Evolutionary conservation across 108 stramenopile genomes (phyloP).

Genomic region (Asterionellopsis glacialis): DNA sequence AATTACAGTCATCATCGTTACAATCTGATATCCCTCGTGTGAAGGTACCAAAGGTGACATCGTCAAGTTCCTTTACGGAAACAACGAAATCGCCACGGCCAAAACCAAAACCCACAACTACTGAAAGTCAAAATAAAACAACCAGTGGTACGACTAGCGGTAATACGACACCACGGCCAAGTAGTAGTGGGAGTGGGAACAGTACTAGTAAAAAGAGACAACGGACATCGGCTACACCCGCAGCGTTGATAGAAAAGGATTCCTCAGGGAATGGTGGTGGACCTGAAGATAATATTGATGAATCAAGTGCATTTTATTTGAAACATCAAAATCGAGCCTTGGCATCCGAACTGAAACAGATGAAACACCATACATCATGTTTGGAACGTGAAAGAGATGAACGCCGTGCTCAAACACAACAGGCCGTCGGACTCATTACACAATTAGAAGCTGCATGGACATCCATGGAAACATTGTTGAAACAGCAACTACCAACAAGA

Average conservation of each 20-base stretch:
- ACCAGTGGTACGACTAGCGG: background rate
- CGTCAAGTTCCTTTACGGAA: background rate
- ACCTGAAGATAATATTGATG: conserved; percentile 48
- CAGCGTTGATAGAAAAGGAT: conserved; percentile 12
- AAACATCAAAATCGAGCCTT: conserved; percentile 77
- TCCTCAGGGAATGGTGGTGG: conserved; percentile 26
- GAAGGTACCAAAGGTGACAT: background rate
- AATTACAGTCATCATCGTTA: background rate
- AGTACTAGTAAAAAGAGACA: conserved; percentile 29
- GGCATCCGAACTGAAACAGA: conserved; percentile 56
- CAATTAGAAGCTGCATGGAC: conserved; percentile 41
- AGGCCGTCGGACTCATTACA: conserved; percentile 35
- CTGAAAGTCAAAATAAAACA: background rate
- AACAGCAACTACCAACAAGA: conserved; percentile 9
- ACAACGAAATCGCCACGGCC: background rate
- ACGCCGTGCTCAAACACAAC: conserved; percentile 50
- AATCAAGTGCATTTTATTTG: conserved; percentile 53
- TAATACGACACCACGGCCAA: background rate
- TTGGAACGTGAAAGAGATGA: conserved; percentile 64
- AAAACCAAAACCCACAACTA: background rate
- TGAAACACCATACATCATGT: conserved; percentile 44
- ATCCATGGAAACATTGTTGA: conserved; percentile 31
- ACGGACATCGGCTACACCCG: background rate
- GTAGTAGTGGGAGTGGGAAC: conserved; percentile 10
- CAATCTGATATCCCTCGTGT: conserved; percentile 2